Evolutionary conservation across 305 asterid species (phyloP).

Genomic region (Solanum chacoense): DNA sequence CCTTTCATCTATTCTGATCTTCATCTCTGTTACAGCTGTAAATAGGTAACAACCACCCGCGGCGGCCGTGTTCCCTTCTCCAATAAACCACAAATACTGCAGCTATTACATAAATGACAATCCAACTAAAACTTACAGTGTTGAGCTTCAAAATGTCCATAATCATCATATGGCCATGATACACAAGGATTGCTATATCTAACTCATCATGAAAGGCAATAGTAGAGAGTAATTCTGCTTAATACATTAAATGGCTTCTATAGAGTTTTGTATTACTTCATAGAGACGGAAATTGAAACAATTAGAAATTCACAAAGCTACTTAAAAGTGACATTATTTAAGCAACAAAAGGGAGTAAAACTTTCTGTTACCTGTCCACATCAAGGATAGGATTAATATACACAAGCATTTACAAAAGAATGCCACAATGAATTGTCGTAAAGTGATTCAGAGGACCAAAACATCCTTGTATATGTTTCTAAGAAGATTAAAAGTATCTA

Average conservation of each 20-base stretch:
- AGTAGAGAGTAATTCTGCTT: not conserved
- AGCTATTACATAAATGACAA: conserved; percentile 8
- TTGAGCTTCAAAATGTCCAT: not conserved
- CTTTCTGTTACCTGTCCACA: conserved; percentile 58
- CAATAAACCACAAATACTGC: conserved; percentile 50
- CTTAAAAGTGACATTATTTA: not conserved
- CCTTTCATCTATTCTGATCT: conserved; percentile 59
- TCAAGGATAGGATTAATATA: conserved; percentile 80
- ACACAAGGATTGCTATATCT: not conserved
- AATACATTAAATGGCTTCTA: not conserved
- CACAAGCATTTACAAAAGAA: conserved; percentile 59
- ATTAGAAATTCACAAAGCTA: not conserved
- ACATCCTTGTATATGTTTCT: conserved; percentile 88
- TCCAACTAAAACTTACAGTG: not conserved
- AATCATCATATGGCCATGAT: not conserved
- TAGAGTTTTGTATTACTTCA: not conserved
- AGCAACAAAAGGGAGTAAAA: not conserved
- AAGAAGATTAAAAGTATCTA: conserved; percentile 90
- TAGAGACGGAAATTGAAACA: not conserved
- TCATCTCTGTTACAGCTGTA: conserved; percentile 46
- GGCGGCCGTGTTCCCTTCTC: conserved; percentile 43
- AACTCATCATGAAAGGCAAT: not conserved
- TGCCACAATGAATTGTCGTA: conserved; percentile 93
- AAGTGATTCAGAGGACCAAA: conserved; percentile 92
- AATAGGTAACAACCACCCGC: conserved; percentile 56